These are phyloP conservation scores for Aspergillus sp. DNA, from an alignment of 2,329 filamentous ascomycete genomes.

Conservation along the genomic window DNA sequence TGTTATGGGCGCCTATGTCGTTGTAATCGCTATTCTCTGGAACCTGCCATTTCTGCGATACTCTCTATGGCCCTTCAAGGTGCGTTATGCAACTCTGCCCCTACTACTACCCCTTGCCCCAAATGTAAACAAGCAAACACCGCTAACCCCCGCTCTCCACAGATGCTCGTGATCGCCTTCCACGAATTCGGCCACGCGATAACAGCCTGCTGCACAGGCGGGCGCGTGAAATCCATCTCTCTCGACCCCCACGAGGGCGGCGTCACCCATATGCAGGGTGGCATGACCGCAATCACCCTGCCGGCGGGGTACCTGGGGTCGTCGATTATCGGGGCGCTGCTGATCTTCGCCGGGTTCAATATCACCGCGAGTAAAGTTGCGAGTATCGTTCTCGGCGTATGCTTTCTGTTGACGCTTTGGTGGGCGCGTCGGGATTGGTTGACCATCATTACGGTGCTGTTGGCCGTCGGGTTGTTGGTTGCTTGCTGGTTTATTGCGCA, in stretches of 20 bases:
- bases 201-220: constrained; percentile 69
- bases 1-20: constrained; percentile 69
- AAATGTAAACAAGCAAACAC: neutral
- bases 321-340: constrained; percentile 71
- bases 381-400: constrained; percentile 69
- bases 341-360: constrained; percentile 79
- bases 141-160: neutral
- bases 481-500: constrained; percentile 79
- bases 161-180: constrained; percentile 83
- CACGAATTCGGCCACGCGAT: constrained; percentile 78
- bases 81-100: constrained; percentile 31
- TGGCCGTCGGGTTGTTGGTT: constrained; percentile 69
- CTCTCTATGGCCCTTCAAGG: constrained; percentile 79
- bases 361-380: constrained; percentile 80
- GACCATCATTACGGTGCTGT: constrained; percentile 68
- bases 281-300: constrained; percentile 67
- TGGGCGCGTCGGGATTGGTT: constrained; percentile 79
- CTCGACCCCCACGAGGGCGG: constrained; percentile 75
- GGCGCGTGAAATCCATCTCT: constrained; percentile 70
- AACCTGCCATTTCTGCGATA: constrained; percentile 75
- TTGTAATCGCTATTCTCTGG: constrained; percentile 74
- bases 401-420: constrained; percentile 77
- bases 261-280: constrained; percentile 74
- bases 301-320: constrained; percentile 78
- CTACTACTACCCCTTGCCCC: neutral